Percentiles rank a stretch among this genome's conserved stretches.
Conservation (phyloP, 495 filamentous ascomycete species). For the Poronia punctata region DNA sequence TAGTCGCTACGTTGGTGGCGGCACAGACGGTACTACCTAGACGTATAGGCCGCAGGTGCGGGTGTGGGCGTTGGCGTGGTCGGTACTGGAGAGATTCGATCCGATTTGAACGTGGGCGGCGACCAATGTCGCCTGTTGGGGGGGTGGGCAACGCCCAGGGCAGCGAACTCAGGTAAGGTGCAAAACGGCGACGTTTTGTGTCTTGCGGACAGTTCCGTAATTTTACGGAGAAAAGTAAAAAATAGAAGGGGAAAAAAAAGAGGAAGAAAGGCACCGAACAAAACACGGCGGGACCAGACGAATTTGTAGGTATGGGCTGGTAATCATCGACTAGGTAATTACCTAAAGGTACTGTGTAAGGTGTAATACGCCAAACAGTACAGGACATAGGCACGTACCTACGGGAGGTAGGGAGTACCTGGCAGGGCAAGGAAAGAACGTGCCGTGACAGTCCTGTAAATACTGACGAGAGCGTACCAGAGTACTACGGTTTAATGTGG, state of each 20-base stretch:
- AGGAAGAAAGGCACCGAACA: constrained; percentile 3
- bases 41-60: constrained; percentile 9
- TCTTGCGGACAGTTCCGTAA: constrained; percentile 6
- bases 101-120: constrained; percentile 16
- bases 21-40: no score
- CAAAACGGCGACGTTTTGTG: constrained; percentile 21
- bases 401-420: no score
- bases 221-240: constrained; percentile 9
- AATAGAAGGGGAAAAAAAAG: constrained; percentile 1
- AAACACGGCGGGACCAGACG: constrained; percentile 18
- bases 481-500: no score
- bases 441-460: no score
- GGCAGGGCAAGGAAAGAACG: no score
- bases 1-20: no score
- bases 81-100: constrained; percentile 1
- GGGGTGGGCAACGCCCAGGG: constrained; percentile 27
- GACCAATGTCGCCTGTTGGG: constrained; percentile 22
- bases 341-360: no score
- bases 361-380: no score
- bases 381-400: no score
- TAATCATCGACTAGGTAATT: no score
- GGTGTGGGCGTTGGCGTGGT: not conserved
- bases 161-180: constrained; percentile 17
- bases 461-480: no score
- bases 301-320: constrained; percentile 26